Evolutionary conservation across 352 stramenopile species (phyloP).

Genomic region (Pythium phragmiticola): DNA sequence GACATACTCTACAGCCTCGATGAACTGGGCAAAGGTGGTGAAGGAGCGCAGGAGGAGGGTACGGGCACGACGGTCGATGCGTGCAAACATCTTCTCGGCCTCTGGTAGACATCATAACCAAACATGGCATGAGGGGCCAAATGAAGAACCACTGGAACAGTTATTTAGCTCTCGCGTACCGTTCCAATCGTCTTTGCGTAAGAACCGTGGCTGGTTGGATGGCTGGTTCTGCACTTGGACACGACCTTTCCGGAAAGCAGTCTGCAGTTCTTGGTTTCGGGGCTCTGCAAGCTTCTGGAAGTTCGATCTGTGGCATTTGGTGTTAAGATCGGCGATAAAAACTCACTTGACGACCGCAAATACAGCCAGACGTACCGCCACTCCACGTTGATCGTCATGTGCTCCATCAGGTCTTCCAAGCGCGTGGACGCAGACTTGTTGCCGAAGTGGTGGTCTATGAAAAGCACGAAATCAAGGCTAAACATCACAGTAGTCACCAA

Average conservation of each 20-base stretch:
- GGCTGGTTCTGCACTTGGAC: conserved; percentile 31
- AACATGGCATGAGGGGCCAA: not conserved
- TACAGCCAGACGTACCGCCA: conserved; percentile 47
- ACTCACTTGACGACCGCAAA: not conserved
- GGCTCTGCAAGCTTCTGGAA: conserved; percentile 81
- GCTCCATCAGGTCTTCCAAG: conserved; percentile 84
- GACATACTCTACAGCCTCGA: conserved; percentile 77
- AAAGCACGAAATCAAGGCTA: not conserved
- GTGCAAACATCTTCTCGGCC: conserved; percentile 77
- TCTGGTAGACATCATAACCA: conserved; percentile 28
- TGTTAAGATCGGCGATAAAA: not conserved
- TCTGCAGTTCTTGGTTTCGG: conserved; percentile 72
- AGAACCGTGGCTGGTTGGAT: conserved; percentile 37
- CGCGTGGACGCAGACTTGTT: conserved; percentile 68
- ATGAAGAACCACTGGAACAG: not conserved
- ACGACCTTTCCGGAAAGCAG: conserved; percentile 66
- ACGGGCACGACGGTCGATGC: conserved; percentile 68
- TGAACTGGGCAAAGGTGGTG: conserved; percentile 60
- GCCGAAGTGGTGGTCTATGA: conserved; percentile 78
- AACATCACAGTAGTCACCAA: not conserved
- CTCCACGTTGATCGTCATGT: conserved; percentile 86
- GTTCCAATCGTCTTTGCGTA: conserved; percentile 72
- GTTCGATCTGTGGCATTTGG: conserved; percentile 51
- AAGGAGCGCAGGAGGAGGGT: conserved; percentile 73
- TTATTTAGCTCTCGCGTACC: conserved; percentile 31